These are phyloP conservation scores for Phalaenopsis equestris DNA, from an alignment of 106 monocot species.

Conservation along the genomic window DNA sequence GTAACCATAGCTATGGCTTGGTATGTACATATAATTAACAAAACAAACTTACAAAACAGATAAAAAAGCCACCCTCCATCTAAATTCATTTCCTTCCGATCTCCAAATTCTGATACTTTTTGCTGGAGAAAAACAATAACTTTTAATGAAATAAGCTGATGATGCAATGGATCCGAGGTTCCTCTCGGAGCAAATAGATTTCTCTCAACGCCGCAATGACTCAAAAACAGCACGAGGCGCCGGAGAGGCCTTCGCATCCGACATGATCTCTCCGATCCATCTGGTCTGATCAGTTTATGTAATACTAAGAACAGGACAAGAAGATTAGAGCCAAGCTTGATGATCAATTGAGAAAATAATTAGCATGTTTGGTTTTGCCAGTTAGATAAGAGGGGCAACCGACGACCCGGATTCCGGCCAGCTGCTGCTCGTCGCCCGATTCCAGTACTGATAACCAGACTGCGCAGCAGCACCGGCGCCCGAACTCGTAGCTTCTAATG, in stretches of 20 bases:
- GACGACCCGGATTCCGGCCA: background rate
- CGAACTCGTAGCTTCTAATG: background rate
- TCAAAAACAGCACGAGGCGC: background rate
- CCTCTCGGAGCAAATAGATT: slow-evolving; percentile 4
- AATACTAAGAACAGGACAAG: background rate
- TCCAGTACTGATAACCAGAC: background rate
- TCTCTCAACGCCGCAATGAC: background rate
- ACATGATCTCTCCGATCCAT: slow-evolving; percentile 6
- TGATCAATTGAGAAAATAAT: background rate
- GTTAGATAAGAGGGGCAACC: background rate
- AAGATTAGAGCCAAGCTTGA: background rate
- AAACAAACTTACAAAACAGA: background rate
- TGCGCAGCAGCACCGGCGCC: background rate
- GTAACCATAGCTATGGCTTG: background rate
- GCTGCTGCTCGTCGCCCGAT: background rate
- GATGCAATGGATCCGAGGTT: slow-evolving; percentile 1
- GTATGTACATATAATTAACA: background rate
- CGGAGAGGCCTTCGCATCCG: background rate
- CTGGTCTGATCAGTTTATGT: too few species aligned
- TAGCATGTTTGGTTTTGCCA: background rate
- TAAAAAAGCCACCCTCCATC: too few species aligned
- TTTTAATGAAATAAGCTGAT: background rate
- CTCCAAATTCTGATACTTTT: background rate
- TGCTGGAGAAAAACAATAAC: background rate
- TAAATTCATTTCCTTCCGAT: background rate